These are phyloP conservation scores for Cladosporium colombiae DNA, from an alignment of 2,329 filamentous ascomycete species.

Conservation along the genomic window DNA sequence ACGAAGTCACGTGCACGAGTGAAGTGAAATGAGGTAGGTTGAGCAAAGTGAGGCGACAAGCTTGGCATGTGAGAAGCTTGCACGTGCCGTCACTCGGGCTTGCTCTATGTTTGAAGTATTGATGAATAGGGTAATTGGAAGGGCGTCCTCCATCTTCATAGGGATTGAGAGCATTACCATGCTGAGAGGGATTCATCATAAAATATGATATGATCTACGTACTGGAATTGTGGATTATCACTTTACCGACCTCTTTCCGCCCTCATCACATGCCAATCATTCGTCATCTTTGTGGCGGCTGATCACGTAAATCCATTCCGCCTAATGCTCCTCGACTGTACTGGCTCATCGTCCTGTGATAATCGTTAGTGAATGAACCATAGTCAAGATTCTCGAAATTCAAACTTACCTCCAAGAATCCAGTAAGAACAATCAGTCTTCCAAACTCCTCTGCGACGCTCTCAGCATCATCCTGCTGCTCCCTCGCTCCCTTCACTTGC, in stretches of 20 bases:
- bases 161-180: background rate
- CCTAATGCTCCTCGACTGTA: constrained; percentile 18
- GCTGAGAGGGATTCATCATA: background rate
- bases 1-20: background rate
- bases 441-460: constrained; percentile 83
- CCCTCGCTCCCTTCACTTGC: constrained; percentile 30
- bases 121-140: background rate
- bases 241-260: background rate
- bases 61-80: background rate
- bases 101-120: background rate
- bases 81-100: background rate
- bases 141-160: background rate
- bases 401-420: constrained; percentile 80
- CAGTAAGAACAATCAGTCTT: constrained; percentile 77
- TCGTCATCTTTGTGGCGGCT: background rate
- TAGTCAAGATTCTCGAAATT: background rate
- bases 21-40: background rate
- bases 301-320: constrained; percentile 26
- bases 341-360: constrained; percentile 25
- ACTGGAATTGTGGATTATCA: background rate
- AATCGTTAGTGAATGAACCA: constrained; percentile 5
- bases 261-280: background rate
- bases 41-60: background rate
- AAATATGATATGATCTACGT: background rate
- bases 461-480: constrained; percentile 57